These are phyloP conservation scores for Cotoneaster glaucophyllus DNA, from an alignment of 306 rosid species.

Conservation along the genomic window DNA sequence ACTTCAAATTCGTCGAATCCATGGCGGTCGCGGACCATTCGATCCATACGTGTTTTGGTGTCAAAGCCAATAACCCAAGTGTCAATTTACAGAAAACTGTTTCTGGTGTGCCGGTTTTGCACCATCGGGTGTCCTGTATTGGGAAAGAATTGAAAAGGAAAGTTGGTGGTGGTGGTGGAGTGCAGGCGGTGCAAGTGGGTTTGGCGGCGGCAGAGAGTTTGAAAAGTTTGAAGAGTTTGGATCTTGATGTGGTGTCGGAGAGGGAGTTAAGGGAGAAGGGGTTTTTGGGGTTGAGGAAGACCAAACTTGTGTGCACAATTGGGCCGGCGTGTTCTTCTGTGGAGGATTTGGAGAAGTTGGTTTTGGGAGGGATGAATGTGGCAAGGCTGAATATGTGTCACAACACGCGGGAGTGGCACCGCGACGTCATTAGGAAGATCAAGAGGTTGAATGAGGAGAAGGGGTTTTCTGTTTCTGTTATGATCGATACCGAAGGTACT, in stretches of 20 bases:
- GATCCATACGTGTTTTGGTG: conserved; percentile 13
- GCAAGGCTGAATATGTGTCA: conserved; percentile 95
- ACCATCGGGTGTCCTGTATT: conserved; percentile 14
- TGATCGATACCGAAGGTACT: conserved; percentile 94
- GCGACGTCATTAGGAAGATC: conserved; percentile 61
- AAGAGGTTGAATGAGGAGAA: conserved; percentile 63
- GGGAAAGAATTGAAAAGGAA: conserved; percentile 32
- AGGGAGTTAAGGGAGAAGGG: conserved; percentile 67
- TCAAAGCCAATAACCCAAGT: conserved; percentile 13
- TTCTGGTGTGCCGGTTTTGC: conserved; percentile 10
- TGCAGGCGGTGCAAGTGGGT: conserved; percentile 42
- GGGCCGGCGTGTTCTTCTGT: conserved; percentile 67
- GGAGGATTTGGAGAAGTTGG: conserved; percentile 74
- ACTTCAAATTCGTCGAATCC: conserved; percentile 11
- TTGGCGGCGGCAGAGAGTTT: conserved; percentile 29
- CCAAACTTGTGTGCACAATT: conserved; percentile 78
- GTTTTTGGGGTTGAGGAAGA: conserved; percentile 76
- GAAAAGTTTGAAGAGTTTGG: conserved; percentile 25
- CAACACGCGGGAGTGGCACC: conserved; percentile 73
- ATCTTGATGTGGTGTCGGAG: conserved; percentile 69
- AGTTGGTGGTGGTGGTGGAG: conserved; percentile 21
- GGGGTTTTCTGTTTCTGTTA: conserved; percentile 63
- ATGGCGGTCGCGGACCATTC: conserved; percentile 45
- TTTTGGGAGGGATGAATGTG: conserved; percentile 78
- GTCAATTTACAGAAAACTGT: conserved; percentile 20